Percentiles rank a stretch among this genome's conserved stretches.
Conservation (phyloP, 2,329 filamentous ascomycete genomes). For the Colletotrichum kahawae region DNA sequence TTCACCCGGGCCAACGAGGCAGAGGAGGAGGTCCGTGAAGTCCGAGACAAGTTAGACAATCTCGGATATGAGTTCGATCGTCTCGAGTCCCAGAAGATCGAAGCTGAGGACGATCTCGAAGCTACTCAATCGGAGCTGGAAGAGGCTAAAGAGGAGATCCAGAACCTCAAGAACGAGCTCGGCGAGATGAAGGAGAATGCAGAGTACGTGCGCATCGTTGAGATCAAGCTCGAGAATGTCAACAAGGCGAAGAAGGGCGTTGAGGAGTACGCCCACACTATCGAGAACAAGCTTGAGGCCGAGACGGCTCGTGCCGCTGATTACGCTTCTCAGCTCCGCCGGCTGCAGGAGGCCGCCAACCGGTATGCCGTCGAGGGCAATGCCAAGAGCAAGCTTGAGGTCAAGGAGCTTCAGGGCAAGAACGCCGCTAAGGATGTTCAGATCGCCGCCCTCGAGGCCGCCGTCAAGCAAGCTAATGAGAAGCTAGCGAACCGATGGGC, state of each 20-base stretch:
- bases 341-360: not conserved
- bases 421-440: not conserved
- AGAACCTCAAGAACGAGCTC: not conserved
- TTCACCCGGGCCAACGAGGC: not conserved
- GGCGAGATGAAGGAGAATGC: not conserved
- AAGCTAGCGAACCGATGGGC: not conserved
- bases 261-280: too few relatives aligned
- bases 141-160: not conserved
- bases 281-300: conserved; percentile 28
- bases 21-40: not conserved
- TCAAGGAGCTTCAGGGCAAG: conserved; percentile 23
- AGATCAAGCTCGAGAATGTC: not conserved
- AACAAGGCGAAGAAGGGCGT: not conserved
- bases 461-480: conserved; percentile 12
- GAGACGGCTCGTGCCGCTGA: conserved; percentile 19
- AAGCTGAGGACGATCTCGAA: not conserved
- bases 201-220: not conserved
- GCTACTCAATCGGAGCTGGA: not conserved
- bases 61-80: not conserved
- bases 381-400: conserved; percentile 25
- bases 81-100: not conserved
- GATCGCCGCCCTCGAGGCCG: conserved; percentile 29
- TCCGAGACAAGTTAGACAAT: not conserved
- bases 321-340: not conserved
- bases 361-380: not conserved